Conservation (phyloP, 192 early-diverging fungal genomes). For the Backusella liffmaniae region DNA sequence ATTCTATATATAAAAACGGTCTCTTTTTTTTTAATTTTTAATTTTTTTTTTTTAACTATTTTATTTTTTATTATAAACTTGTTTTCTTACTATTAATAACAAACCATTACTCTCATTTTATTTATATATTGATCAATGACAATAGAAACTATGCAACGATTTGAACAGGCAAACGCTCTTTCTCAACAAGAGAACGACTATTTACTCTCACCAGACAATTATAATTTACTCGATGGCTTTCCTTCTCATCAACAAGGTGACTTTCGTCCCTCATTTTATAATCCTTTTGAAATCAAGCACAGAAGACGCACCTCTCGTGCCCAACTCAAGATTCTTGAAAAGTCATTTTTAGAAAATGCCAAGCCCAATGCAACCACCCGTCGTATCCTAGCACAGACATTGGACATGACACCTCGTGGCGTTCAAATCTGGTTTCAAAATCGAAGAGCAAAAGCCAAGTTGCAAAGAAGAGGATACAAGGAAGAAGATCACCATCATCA, state of each 20-base stretch:
- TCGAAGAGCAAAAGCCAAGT: constrained; percentile 82
- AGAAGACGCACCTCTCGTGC: constrained; percentile 69
- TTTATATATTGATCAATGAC: constrained; percentile 7
- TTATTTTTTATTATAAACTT: constrained; percentile 5
- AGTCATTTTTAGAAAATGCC: constrained; percentile 57
- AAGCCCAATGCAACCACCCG: constrained; percentile 68
- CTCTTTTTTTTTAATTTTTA: background rate
- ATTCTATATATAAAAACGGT: background rate
- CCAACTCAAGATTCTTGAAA: constrained; percentile 71
- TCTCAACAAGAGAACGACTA: background rate
- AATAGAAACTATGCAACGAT: constrained; percentile 6
- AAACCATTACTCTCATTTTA: background rate
- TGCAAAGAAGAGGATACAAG: constrained; percentile 39
- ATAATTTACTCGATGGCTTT: constrained; percentile 9
- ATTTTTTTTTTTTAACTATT: background rate
- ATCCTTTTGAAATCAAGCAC: constrained; percentile 75
- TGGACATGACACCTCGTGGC: constrained; percentile 69
- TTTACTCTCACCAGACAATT: background rate
- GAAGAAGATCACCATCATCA: background rate
- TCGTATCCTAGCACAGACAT: constrained; percentile 55
- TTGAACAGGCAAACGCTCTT: constrained; percentile 4
- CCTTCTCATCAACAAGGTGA: constrained; percentile 32
- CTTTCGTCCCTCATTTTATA: constrained; percentile 70
- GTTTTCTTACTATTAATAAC: background rate
- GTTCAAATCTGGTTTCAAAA: constrained; percentile 93